Evolutionary conservation across 2,329 filamentous ascomycete genomes (phyloP).

Genomic region (Coniosporium tulheliwenetii): DNA sequence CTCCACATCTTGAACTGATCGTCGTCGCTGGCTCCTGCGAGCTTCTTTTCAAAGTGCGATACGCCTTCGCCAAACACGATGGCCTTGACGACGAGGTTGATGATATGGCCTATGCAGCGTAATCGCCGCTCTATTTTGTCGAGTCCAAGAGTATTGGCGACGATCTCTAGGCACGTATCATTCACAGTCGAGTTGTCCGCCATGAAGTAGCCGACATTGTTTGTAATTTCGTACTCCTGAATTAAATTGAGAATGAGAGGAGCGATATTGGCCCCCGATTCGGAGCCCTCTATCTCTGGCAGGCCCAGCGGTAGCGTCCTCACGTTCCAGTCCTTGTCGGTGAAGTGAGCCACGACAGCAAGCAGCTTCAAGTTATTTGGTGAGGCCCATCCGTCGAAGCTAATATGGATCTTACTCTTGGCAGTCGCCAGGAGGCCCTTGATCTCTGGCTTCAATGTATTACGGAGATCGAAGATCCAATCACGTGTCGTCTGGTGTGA

Average conservation of each 20-base stretch:
- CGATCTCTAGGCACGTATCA: conserved; percentile 1
- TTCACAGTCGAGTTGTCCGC: conserved; percentile 7
- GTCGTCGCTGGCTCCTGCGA: conserved; percentile 2
- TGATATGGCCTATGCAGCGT: conserved; percentile 4
- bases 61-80: conserved; percentile 4
- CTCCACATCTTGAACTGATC: conserved; percentile 4
- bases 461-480: too few species aligned
- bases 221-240: conserved; percentile 1
- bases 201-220: conserved; percentile 6
- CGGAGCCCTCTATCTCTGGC: conserved; percentile 3
- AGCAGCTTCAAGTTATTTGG: conserved; percentile 4
- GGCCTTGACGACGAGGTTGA: conserved; percentile 6
- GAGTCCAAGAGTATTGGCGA: conserved; percentile 4
- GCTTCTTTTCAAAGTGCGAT: conserved; percentile 2
- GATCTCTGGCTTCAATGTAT: too few species aligned
- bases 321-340: conserved; percentile 3
- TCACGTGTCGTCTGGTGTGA: too few species aligned
- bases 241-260: conserved; percentile 2
- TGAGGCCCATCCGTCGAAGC: conserved; percentile 9
- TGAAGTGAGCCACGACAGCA: conserved; percentile 6
- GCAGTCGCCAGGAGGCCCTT: too few species aligned
- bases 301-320: too few species aligned
- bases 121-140: conserved; percentile 1
- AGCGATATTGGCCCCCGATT: conserved; percentile 2
- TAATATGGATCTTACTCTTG: too few species aligned